Evolutionary conservation across 108 stramenopile species (phyloP).

Genomic region (Discostella stelligeroides): DNA sequence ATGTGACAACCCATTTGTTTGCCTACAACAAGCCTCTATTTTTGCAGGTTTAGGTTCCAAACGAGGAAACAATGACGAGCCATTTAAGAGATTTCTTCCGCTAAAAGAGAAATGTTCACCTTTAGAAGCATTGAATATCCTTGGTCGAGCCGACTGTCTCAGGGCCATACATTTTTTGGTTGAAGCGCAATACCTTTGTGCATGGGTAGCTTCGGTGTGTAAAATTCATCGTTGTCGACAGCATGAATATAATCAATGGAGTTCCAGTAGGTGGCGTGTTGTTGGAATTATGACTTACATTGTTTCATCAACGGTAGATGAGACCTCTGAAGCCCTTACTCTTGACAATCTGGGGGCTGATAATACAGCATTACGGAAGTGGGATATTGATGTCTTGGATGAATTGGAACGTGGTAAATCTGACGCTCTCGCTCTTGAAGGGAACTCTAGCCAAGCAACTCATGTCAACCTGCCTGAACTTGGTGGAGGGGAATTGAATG

Average conservation of each 20-base stretch:
- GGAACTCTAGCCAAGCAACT: constrained; percentile 29
- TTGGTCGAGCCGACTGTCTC: constrained; percentile 84
- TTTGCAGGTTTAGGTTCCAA: constrained; percentile 79
- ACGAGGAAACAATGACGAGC: constrained; percentile 66
- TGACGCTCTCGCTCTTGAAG: constrained; percentile 32
- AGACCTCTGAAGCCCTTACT: constrained; percentile 29
- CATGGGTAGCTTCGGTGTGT: constrained; percentile 74
- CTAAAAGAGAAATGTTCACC: constrained; percentile 52
- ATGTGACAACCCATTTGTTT: constrained; percentile 76
- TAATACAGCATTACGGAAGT: constrained; percentile 25
- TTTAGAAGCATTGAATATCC: constrained; percentile 68
- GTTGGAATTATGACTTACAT: constrained; percentile 61
- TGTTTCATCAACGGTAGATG: constrained; percentile 59
- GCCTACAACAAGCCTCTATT: constrained; percentile 81
- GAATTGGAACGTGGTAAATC: constrained; percentile 57
- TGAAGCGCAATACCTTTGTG: constrained; percentile 81
- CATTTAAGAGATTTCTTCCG: constrained; percentile 66
- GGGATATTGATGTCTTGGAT: constrained; percentile 52
- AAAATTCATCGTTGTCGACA: constrained; percentile 48
- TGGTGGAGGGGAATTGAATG: constrained; percentile 6
- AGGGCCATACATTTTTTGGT: constrained; percentile 74
- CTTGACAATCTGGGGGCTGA: constrained; percentile 5
- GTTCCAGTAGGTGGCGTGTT: constrained; percentile 63
- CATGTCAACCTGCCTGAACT: no score
- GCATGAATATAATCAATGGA: constrained; percentile 48